Percentiles rank a stretch among this genome's conserved stretches.
Evolutionary conservation across 345 rosid species (phyloP).

Genomic region (Eucalyptus marginata): DNA sequence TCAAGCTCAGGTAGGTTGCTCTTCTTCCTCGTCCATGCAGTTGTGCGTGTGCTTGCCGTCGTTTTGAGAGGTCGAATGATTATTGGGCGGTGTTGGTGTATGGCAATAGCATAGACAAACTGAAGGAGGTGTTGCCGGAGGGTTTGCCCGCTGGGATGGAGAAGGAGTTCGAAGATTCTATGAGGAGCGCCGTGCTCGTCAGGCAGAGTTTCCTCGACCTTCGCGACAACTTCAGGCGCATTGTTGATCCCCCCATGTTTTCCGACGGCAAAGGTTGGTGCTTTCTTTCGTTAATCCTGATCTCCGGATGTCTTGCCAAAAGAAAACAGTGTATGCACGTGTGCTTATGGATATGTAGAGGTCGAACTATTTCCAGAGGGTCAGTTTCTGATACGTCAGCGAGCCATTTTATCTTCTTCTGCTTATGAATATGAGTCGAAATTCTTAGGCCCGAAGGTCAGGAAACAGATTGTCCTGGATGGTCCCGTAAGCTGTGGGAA

Average conservation of each 20-base stretch:
- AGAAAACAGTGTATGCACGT: neutral
- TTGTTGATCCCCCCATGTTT: slow-evolving; percentile 69
- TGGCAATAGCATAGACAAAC: slow-evolving; percentile 24
- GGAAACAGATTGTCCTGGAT: slow-evolving; percentile 86
- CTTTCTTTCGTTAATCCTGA: neutral
- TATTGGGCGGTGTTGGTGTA: neutral
- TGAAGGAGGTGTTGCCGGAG: slow-evolving; percentile 58
- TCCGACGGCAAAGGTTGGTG: slow-evolving; percentile 38
- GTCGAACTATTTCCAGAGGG: neutral
- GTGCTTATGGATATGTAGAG: neutral
- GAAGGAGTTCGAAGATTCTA: slow-evolving; percentile 71
- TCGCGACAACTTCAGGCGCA: slow-evolving; percentile 82
- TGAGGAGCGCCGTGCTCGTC: slow-evolving; percentile 67
- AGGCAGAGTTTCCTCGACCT: slow-evolving; percentile 74
- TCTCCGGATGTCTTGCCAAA: neutral
- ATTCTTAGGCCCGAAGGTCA: slow-evolving; percentile 41
- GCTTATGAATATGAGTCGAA: neutral
- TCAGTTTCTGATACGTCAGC: neutral
- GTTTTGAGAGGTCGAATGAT: neutral
- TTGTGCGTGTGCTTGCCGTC: neutral
- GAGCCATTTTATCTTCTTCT: neutral
- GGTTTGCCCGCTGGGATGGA: slow-evolving; percentile 72
- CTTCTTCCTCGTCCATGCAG: neutral
- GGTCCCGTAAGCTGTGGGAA: slow-evolving; percentile 91
- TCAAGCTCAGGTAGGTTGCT: slow-evolving; percentile 45